Evolutionary conservation across 1,284 basidiomycete genomes (phyloP), one percentile per base, ranked within the genome.

Genomic region (Rhodotorula sp.): DNA sequence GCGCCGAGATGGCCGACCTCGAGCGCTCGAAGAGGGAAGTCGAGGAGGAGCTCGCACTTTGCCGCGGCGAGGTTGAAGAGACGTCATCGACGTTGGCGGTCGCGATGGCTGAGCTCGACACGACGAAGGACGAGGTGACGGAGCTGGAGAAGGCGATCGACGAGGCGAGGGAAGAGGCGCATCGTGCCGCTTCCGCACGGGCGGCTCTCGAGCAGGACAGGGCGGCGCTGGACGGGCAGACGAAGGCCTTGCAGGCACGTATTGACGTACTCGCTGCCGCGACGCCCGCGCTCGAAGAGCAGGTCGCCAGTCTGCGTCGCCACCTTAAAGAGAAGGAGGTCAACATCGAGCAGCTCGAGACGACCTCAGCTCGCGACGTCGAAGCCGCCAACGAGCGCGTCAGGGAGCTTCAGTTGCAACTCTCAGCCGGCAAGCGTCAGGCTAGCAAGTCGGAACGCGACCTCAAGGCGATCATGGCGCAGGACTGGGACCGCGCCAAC

Each of bases 361-460:
- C 20, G 63, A 57, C 24, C 15, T 19, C 17, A 36, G 57, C 56
- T 29, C 27, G n/a, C 32, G 63, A 67, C 22, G 34, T 67, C 39
- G 65, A 67, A 2, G 36, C 52, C 0, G 68, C 63, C 4, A 59
- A 62, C 27, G 55, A 59, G 32, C 54, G 29, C 6, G 68, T 62
- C 8, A 62, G 64, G 19, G 71, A 70, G 29, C 63, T 63, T 3
- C 59, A 64, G n/a, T 49, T 39, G 15, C 63, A 65, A 24, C 64
- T 72, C 53, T 66, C 53, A 29, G 64, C 61, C 11, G 67, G 66
- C 39, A 47, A 52, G 2, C 67, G 71, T 6, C 68, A 63, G 27
- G 66, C 71, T 17, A 67, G 65, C 55, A 67, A 68, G 54, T 65
- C 51, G 11, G 71, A 70, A 46, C 65, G 71, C n/a, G 71, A 73